Evolutionary conservation across 2,329 filamentous ascomycete species (phyloP), one percentile per base, ranked within the genome.

Genomic region (Chaetoscypha palmicola): DNA sequence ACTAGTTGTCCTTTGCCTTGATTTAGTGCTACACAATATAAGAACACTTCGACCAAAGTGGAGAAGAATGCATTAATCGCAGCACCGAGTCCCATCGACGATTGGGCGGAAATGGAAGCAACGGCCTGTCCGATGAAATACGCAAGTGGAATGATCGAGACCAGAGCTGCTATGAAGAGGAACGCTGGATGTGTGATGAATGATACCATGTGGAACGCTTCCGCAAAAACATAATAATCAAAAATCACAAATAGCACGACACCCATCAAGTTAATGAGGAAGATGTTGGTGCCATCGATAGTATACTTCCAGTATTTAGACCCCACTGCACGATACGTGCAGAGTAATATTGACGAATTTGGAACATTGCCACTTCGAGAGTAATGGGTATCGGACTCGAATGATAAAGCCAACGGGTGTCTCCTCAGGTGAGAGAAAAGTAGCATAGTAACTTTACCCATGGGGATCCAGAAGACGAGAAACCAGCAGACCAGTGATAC

Each of bases 231-330:
- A 47, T 81, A 81, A 73, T 91, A 97, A 69, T 98, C 92, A 53
- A 94, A 79, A 50, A 98, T 94, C 59, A 91, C 86, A 61, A 98
- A 96, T 19, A 86, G 69, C n/a, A 98, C 92, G 14, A 98, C 78
- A 10, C 80, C 84, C 68, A 97, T 87, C 45, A 98, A 76, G 63
- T 98, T 98, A 71, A 98, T 96, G 54, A 98, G 79, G 68, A 98
- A 97, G 61, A 98, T 94, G 67, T 98, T 98, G 49, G 92, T 98
- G 43, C 92, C 94, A 61, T 98, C 92, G 46, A 98, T 74, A 3
- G 92, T 98, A 67, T 98, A 98, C 68, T 98, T 98, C 91, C 94
- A 98, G 70, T 98, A 98, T 64, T 91, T 91, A 54, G 81, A 73
- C 10, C 92, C 92, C 10, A 94, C 91, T 33, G 92, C 92, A 46